Evolutionary conservation across 139 green algal species (phyloP).

Genomic region (Zygnema circumcarinatum): DNA sequence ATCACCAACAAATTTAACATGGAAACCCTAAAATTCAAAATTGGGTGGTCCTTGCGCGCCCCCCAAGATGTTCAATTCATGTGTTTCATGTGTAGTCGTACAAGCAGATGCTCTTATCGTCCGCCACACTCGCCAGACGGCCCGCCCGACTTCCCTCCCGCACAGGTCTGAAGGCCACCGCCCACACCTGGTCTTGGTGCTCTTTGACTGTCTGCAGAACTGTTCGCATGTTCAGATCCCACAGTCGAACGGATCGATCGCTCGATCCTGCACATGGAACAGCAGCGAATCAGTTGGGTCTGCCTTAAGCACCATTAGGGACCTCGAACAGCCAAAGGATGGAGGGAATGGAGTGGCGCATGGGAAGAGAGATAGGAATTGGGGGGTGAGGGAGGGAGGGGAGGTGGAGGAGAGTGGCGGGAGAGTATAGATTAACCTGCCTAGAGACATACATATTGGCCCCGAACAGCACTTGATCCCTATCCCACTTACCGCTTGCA

Average conservation of each 20-base stretch:
- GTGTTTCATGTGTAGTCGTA: slow-evolving; percentile 58
- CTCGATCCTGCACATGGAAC: slow-evolving; percentile 53
- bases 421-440: too few species aligned
- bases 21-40: too few species aligned
- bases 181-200: slow-evolving; percentile 61
- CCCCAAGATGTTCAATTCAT: slow-evolving; percentile 6
- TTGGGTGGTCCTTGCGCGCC: too few species aligned
- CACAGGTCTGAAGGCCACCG: slow-evolving; percentile 42
- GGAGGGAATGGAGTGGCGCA: background rate
- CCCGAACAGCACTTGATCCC: too few species aligned
- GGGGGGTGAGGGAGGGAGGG: background rate
- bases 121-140: slow-evolving; percentile 54
- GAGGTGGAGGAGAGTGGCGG: background rate
- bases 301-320: background rate
- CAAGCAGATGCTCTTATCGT: slow-evolving; percentile 64
- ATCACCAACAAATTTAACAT: too few species aligned
- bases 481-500: slow-evolving; percentile 65
- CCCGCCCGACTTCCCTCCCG: background rate
- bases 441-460: too few species aligned
- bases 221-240: slow-evolving; percentile 78
- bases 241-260: slow-evolving; percentile 77
- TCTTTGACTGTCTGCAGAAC: slow-evolving; percentile 79
- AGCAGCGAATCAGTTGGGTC: slow-evolving; percentile 24
- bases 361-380: background rate
- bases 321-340: too few species aligned